Base-by-base conservation (phyloP, 768 basidiomycete genomes). In the Hypholoma fasciculare region DNA sequence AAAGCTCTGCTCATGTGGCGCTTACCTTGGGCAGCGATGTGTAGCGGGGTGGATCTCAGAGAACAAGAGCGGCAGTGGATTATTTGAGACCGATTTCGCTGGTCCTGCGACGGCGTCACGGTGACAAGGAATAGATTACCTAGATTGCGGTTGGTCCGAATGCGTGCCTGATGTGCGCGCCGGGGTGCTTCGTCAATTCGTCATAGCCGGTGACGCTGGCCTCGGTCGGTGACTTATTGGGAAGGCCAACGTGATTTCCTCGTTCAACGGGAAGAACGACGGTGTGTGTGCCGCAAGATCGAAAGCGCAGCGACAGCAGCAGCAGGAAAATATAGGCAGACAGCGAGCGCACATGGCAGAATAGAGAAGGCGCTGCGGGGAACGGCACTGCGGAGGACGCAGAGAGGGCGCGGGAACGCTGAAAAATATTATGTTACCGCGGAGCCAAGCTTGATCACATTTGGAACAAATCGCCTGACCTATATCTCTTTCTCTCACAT, bases 161-260 rank as follows among this genome's bases (percentile, higher is more conserved):
- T 7, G 30, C 9, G 30, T 34, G 30, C 30, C 30, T 34, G 30
- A 34, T 34, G 23, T 23, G 30, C 30, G 30, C 30, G 30, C 30
- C 30, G 30, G 30, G 30, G 30, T 34, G 30, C 30, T 34, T 34
- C 30, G 30, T 34, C 30, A 34, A 34, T 34, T 34, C 30, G 30
- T 34, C 30, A 34, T 34, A 34, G 30, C 30, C 30, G 30, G 30
- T 34, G 30, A 34, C 30, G 30, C 30, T 34, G 30, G 30, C 30
- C 30, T 34, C 30, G 30, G 30, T 34, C 30, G 30, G 30, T 34
- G 30, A 34, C 30, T 34, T 34, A 34, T 34, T 34, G 30, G 30
- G 30, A 34, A 3, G 30, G 30, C 1, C 30, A 59, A 66, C 37
- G 63, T 61, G 27, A 59, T 51, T 7, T 63, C 65, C n/a, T 61